phyloP scores from a whole-genome alignment of 768 basidiomycete species.

The Suillus tomentosus region DNA sequence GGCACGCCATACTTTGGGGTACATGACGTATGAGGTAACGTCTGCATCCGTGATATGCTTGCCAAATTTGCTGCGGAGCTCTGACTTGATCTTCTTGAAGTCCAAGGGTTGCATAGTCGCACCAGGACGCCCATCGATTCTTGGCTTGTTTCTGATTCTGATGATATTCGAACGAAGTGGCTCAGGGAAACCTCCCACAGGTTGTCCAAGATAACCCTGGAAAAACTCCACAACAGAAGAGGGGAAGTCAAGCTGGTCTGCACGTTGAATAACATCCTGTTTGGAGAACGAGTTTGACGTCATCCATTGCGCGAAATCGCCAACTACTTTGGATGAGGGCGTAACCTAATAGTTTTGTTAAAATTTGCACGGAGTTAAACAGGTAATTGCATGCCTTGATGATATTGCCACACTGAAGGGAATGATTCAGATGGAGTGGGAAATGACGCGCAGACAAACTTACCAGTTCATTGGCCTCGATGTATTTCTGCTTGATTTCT shows the following conservation, averaged over 20 bases:
- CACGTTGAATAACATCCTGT: slow-evolving; percentile 81
- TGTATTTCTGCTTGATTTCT: slow-evolving; percentile 99
- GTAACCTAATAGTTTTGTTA: slow-evolving; percentile 61
- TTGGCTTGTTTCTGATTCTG: slow-evolving; percentile 87
- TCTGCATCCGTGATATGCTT: slow-evolving; percentile 93
- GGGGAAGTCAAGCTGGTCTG: slow-evolving; percentile 94
- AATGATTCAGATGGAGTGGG: slow-evolving; percentile 10
- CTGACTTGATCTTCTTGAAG: slow-evolving; percentile 95
- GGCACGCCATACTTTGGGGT: slow-evolving; percentile 74
- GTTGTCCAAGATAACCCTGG: slow-evolving; percentile 98
- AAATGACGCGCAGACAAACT: slow-evolving; percentile 30
- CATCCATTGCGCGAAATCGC: slow-evolving; percentile 99
- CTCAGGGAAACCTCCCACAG: slow-evolving; percentile 98
- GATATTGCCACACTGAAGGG: slow-evolving; percentile 85
- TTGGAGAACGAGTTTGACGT: slow-evolving; percentile 90
- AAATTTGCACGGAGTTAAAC: neutral
- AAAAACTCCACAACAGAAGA: slow-evolving; percentile 97
- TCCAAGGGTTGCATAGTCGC: slow-evolving; percentile 84
- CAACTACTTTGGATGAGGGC: slow-evolving; percentile 97
- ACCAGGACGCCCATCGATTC: slow-evolving; percentile 94
- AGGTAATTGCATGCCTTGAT: slow-evolving; percentile 61
- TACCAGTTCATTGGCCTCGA: slow-evolving; percentile 95
- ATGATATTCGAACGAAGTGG: slow-evolving; percentile 90
- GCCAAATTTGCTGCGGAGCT: slow-evolving; percentile 91
- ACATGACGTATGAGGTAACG: slow-evolving; percentile 97